Base-by-base conservation (phyloP, 306 rosid genomes). In the Amphicarpaea edgeworthii region DNA sequence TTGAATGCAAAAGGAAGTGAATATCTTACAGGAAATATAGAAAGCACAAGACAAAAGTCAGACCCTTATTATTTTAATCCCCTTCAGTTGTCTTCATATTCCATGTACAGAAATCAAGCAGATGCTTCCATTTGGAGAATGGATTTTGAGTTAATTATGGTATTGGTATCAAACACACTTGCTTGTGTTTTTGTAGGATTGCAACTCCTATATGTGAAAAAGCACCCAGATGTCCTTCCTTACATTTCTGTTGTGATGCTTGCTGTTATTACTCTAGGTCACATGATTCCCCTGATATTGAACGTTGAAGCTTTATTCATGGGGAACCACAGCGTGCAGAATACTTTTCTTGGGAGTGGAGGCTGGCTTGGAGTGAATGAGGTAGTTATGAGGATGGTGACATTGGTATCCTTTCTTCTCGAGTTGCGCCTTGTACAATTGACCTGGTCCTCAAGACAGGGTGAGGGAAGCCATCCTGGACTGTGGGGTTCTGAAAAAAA, bases 321-420 rank as follows among this genome's bases (percentile, higher is more conserved):
- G 72, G 83, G 68, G 47, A 84, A 79, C 32, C 91, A 45, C 12
- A 86, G 76, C 55, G 80, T 50, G 81, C 88, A 83, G 79, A 84
- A 41, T 67, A 53, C 75, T 70, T 90, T 95, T 81, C 82, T 90
- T 55, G 86, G 92, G 73, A 85, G 85, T 53, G 90, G 87, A 9
- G 96, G 88, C 50, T 95, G 98, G 98, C 90, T 95, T 73, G 84
- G 88, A 86, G 91, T 89, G 66, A 91, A 92, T 81, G 90, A 87
- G 87, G 95, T 92, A 72, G 73, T 87, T 12, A 87, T 90, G 75
- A 85, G 97, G 85, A 72, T 92, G 67, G 92, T 95, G 72, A 85
- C 91, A 49, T 82, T 95, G 97, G 77, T 90, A 69, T 89, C 92
- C 70, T 90, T 95, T 81, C 93, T 95, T 79, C 82, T 95, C 66